Evolutionary conservation across 345 rosid species (phyloP).

Genomic region (Cochlearia excelsa): DNA sequence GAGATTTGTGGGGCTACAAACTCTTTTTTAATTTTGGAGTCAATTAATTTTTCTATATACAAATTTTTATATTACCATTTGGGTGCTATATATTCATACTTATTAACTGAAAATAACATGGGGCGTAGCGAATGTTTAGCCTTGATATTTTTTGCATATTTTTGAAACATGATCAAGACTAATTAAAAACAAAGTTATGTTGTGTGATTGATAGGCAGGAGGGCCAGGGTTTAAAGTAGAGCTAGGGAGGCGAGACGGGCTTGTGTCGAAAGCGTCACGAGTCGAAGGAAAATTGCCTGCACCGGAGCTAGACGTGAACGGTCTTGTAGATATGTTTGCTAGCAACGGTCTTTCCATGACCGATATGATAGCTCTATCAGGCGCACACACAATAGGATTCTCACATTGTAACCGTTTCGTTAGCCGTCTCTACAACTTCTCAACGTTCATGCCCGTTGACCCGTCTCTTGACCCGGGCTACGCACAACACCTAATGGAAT

Average conservation of each 20-base stretch:
- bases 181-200: background rate
- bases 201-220: constrained; percentile 51
- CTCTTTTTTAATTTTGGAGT: no score
- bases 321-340: constrained; percentile 52
- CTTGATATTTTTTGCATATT: no score
- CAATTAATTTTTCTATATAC: no score
- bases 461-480: constrained; percentile 59
- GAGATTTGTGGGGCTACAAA: no score
- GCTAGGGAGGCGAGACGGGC: constrained; percentile 81
- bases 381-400: constrained; percentile 88
- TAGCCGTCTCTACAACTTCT: constrained; percentile 60
- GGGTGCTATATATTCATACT: no score
- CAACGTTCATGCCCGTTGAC: constrained; percentile 51
- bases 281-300: constrained; percentile 70
- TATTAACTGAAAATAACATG: no score
- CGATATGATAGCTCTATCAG: constrained; percentile 88
- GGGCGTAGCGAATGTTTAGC: no score
- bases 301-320: constrained; percentile 48
- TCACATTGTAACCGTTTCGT: constrained; percentile 74
- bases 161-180: no score
- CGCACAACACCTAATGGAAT: constrained; percentile 51
- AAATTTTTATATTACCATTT: no score
- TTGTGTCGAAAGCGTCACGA: constrained; percentile 49
- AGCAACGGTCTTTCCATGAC: constrained; percentile 48
- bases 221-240: constrained; percentile 72